Base-by-base conservation (phyloP, 192 early-diverging fungal species). In the Entomortierella beljakovae region DNA sequence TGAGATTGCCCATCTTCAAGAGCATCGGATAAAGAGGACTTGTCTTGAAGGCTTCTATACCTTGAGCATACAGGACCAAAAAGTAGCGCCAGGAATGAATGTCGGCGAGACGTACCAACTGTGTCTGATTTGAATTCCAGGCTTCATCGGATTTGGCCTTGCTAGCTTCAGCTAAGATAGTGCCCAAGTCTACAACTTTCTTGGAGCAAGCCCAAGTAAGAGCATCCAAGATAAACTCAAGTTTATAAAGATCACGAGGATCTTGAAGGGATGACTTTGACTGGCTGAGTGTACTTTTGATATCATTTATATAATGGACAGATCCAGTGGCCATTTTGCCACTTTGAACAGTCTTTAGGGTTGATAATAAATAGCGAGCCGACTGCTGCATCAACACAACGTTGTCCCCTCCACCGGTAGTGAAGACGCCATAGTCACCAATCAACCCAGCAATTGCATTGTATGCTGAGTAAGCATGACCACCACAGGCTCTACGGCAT, bases 381-480 rank as follows among this genome's bases (percentile, higher is more conserved):
- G 81, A 69, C 61, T 91, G 90, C 50, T 81, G 72, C 69, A 81
- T 76, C 66, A 83, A 57, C 3, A 73, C 66, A 23, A 64, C 71
- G 51, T 83, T 84, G 38, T 85, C 81, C 70, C 81, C 81, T 40
- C 75, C 81, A 61, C 83, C 83, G 31, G 90, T 91, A 0, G 90
- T 91, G 42, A 87, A 80, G 22, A 90, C 89, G 40, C 89, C 89
- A 74, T 81, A 91, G 42, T 89, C 89, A 16, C 73, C 84, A 51
- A 87, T 89, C 42, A 85, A 65, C n/a, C 70, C 82, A 13, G 82
- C 85, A 55, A 91, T 90, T 38, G 83, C 84, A 70, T 91, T 91
- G 81, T 91, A 91, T 31, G 84, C 38, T 35, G 88, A 89, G 72
- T 89, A 91, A 7, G 90, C 90, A 55, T 91, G 89, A 28, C 90